Percentiles rank a stretch among this genome's conserved stretches.
These are phyloP conservation scores for Macrocybe gigantea DNA, from an alignment of 768 basidiomycete species.

Conservation along the genomic window DNA sequence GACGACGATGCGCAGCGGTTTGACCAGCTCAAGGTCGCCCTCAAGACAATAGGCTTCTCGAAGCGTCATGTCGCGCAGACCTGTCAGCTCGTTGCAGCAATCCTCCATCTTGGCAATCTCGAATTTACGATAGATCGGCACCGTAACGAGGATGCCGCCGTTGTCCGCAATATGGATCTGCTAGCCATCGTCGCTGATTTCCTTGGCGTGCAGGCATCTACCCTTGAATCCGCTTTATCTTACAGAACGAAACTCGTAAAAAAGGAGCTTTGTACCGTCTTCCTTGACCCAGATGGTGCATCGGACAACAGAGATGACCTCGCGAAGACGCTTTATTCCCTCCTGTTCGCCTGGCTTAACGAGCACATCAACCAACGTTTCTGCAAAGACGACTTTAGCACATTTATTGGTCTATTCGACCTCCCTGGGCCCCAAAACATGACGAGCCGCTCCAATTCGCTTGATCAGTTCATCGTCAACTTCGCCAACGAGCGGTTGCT, in stretches of 20 bases:
- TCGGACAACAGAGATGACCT: constrained; percentile 92
- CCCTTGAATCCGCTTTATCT: constrained; percentile 75
- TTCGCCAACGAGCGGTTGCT: constrained; percentile 93
- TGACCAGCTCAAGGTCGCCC: constrained; percentile 89
- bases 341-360: constrained; percentile 94
- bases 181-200: constrained; percentile 88
- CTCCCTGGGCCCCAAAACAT: constrained; percentile 92
- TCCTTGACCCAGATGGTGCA: constrained; percentile 91
- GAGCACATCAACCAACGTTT: constrained; percentile 95
- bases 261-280: constrained; percentile 96
- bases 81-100: constrained; percentile 91
- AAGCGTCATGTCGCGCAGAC: constrained; percentile 95
- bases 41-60: constrained; percentile 90
- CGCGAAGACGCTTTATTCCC: constrained; percentile 87
- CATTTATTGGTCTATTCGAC: constrained; percentile 92
- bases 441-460: constrained; percentile 80
- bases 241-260: constrained; percentile 92
- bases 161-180: constrained; percentile 80
- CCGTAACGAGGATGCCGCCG: constrained; percentile 88
- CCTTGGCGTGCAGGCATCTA: constrained; percentile 70
- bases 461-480: constrained; percentile 96
- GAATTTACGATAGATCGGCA: constrained; percentile 83
- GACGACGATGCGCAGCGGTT: constrained; percentile 87
- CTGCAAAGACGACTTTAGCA: constrained; percentile 87
- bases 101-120: constrained; percentile 94